Base-by-base conservation (phyloP, 1,284 basidiomycete genomes). In the Cutaneotrichosporon cavernicola region DNA sequence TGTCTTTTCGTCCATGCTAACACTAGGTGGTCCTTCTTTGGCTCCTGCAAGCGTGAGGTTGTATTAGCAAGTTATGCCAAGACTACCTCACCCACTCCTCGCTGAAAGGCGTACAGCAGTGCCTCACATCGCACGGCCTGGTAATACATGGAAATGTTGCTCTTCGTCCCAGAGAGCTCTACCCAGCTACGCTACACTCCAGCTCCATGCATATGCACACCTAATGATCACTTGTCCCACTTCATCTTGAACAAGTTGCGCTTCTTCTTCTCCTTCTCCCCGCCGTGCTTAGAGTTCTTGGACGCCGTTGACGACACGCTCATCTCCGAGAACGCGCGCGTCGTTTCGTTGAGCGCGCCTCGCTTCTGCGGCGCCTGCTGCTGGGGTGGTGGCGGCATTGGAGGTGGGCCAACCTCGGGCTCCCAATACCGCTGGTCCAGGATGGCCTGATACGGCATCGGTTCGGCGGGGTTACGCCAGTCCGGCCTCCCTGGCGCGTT, bases 371-470 rank as follows among this genome's bases (percentile, higher is more conserved):
- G 55, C 38, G 38, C 36, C 13, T 6, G 32, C 13, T 43, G 8
- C 22, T 56, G 55, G 21, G 72, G 72, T 0, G 78, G 76, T 6
- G 79, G 76, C 0, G 72, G 71, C 7, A 77, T 62, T 2, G 76
- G 63, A 1, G 80, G 81, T 6, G 81, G 81, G 16, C 77, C 77
- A 16, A 81, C 75, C 0, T 77, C 75, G 34, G 75, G 72, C n/a
- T 71, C 71, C 81, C 81, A 82, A 62, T 79, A 65, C 53, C 78
- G 65, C 30, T 70, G 65, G 63, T 82, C 80, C 34, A 82, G 69
- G 30, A 81, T 78, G 43, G 77, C 85, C 77, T 90, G 87, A 74
- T 94, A 80, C 30, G 69, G 62, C n/a, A 90, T 75, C 88, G 92
- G 75, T 84, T 87, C 59, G 86, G 88, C 81, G 87, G 91, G 79